Base-by-base conservation (phyloP, 768 basidiomycete genomes). In the Candolleomyces eurysporus region DNA sequence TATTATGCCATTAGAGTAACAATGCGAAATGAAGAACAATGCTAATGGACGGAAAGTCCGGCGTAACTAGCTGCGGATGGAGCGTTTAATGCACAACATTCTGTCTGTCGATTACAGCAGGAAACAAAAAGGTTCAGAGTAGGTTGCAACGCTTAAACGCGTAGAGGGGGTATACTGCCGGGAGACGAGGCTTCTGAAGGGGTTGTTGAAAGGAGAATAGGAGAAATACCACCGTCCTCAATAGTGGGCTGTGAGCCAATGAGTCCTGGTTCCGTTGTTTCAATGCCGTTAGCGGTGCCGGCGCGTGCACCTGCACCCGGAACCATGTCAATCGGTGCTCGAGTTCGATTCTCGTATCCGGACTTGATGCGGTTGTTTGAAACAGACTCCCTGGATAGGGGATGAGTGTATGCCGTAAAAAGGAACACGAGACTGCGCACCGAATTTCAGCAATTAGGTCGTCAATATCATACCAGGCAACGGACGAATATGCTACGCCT, bases 301-400 rank as follows among this genome's bases (percentile, higher is more conserved):
- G 78, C 71, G 42, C 88, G 80, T 31, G 89, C 80, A 3, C 91
- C 91, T 1, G 91, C 92, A 17, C 79, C 73, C 1, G 90, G 90
- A 7, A 94, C 87, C 67, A 72, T 73, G 73, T 91, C 89, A 62
- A 93, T 92, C 45, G 91, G 90, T 9, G 88, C 86, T 54, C 68
- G 67, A 4, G 65, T 64, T 26, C 89, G 83, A 61, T 83, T 82
- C 57, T 79, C 74, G 65, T 90, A 84, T 21, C 90, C 90, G 7
- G 91, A 91, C 70, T 91, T 92, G 70, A 94, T 76, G 46, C 91
- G 86, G 73, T 94, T 93, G 69, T 93, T 94, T 14, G 90, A 87
- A 3, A 87, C 85, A 19, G 85, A 83, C 73, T 94, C 91, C 52
- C 92, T 93, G 74, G n/a, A 49, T 53, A 31, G 58, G 39, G 61